phyloP scores from a whole-genome alignment of 202 grass and related monocot genomes.

The Schoenoplectus tabernaemontani region DNA sequence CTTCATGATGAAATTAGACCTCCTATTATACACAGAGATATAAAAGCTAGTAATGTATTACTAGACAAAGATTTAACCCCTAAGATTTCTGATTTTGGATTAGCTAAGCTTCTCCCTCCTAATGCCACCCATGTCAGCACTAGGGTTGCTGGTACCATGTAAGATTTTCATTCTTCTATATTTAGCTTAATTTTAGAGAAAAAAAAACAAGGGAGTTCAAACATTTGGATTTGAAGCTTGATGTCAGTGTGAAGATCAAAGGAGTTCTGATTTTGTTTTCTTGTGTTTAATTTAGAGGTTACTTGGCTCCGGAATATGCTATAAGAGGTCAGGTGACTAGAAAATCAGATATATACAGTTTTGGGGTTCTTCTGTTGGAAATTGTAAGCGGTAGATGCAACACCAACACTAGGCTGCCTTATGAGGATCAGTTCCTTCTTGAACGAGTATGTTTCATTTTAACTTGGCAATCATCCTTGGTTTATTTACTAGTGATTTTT shows the following conservation, averaged over 20 bases:
- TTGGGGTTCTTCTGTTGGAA: slow-evolving; percentile 83
- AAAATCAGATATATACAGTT: slow-evolving; percentile 94
- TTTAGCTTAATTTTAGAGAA: no score
- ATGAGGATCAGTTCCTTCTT: slow-evolving; percentile 67
- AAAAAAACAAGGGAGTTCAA: background rate
- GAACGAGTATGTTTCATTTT: slow-evolving; percentile 51
- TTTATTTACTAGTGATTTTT: background rate
- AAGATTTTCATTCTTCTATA: slow-evolving; percentile 28
- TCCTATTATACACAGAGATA: slow-evolving; percentile 79
- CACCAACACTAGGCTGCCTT: slow-evolving; percentile 66
- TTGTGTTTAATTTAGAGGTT: slow-evolving; percentile 37
- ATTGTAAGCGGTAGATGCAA: slow-evolving; percentile 91
- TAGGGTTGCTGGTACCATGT: slow-evolving; percentile 88
- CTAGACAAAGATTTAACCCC: slow-evolving; percentile 73
- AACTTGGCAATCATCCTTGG: background rate
- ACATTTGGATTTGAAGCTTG: background rate
- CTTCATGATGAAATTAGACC: slow-evolving; percentile 79
- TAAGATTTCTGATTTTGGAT: slow-evolving; percentile 92
- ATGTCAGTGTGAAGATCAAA: background rate
- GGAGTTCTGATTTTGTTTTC: background rate
- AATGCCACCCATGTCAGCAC: slow-evolving; percentile 93
- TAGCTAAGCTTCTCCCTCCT: slow-evolving; percentile 75
- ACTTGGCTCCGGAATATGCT: slow-evolving; percentile 89
- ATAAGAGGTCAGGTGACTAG: slow-evolving; percentile 92
- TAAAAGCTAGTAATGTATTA: slow-evolving; percentile 97